phyloP scores from a whole-genome alignment of 192 early-diverging fungal genomes.

The Coemansia sp. region DNA sequence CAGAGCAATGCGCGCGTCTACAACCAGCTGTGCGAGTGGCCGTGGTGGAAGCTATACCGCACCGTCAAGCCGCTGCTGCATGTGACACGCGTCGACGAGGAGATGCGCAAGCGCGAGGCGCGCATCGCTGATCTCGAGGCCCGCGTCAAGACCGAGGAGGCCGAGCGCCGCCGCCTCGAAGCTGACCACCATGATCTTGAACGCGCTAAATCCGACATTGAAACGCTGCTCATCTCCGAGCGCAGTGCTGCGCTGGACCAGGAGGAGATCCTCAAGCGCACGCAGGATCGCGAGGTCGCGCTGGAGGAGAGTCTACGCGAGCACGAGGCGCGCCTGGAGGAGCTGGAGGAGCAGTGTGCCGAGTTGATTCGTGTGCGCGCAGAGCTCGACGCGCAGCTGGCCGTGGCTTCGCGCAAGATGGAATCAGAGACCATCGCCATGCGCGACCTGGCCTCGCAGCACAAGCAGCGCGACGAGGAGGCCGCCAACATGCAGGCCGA shows the following conservation, averaged over 20 bases:
- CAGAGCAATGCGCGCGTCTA: constrained; percentile 93
- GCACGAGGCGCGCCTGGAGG: constrained; percentile 61
- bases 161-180: constrained; percentile 63
- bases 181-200: constrained; percentile 61
- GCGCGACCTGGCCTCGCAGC: constrained; percentile 61
- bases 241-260: constrained; percentile 75
- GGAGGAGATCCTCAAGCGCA: constrained; percentile 79
- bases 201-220: constrained; percentile 66
- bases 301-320: constrained; percentile 67
- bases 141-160: constrained; percentile 59
- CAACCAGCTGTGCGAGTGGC: constrained; percentile 85
- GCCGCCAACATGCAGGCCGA: constrained; percentile 61
- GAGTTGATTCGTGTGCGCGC: constrained; percentile 55
- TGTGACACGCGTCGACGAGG: constrained; percentile 79
- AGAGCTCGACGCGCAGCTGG: constrained; percentile 59
- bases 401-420: constrained; percentile 60
- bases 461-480: constrained; percentile 58
- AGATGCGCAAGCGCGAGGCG: constrained; percentile 72
- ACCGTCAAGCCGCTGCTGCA: constrained; percentile 88
- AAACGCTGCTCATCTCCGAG: constrained; percentile 71
- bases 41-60: constrained; percentile 95
- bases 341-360: constrained; percentile 65
- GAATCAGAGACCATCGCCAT: constrained; percentile 62
- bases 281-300: constrained; percentile 70
- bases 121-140: constrained; percentile 72